Conservation (phyloP, 208 protist genomes). For the Leishmania gerbilli region DNA sequence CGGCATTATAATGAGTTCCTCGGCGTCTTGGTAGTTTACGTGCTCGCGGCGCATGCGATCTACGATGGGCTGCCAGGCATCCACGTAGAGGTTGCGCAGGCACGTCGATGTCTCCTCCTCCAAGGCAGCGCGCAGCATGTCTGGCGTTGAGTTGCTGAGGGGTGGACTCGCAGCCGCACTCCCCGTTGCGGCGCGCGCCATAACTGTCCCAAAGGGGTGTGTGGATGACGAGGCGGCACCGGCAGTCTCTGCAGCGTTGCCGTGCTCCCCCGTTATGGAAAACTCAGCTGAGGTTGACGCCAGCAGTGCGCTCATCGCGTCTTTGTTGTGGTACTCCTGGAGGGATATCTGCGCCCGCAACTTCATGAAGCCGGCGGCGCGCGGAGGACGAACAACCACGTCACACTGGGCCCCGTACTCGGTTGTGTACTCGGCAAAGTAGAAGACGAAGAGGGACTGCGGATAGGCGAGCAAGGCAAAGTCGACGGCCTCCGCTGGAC, state of each 20-base stretch:
- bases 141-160: conserved; percentile 9
- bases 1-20: conserved; percentile 78
- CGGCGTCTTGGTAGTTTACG: conserved; percentile 39
- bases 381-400: conserved; percentile 73
- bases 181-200: conserved; percentile 18
- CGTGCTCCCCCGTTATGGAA: conserved; percentile 6
- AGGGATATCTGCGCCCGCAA: conserved; percentile 66
- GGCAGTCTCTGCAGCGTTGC: background rate
- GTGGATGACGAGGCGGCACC: conserved; percentile 8
- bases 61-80: conserved; percentile 75
- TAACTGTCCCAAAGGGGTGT: conserved; percentile 22
- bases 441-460: conserved; percentile 86
- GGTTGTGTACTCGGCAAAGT: conserved; percentile 86
- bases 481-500: conserved; percentile 78
- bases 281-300: conserved; percentile 17
- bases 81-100: conserved; percentile 73
- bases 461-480: conserved; percentile 74
- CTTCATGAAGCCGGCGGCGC: conserved; percentile 50
- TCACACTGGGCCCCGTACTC: conserved; percentile 61
- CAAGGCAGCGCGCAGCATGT: conserved; percentile 23
- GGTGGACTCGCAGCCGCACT: conserved; percentile 6
- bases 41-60: conserved; percentile 43
- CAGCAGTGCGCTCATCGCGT: conserved; percentile 17
- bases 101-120: conserved; percentile 37
- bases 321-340: conserved; percentile 56